Conservation (phyloP, 176 grass and related monocot genomes). For the Bothriochloa decipiens region DNA sequence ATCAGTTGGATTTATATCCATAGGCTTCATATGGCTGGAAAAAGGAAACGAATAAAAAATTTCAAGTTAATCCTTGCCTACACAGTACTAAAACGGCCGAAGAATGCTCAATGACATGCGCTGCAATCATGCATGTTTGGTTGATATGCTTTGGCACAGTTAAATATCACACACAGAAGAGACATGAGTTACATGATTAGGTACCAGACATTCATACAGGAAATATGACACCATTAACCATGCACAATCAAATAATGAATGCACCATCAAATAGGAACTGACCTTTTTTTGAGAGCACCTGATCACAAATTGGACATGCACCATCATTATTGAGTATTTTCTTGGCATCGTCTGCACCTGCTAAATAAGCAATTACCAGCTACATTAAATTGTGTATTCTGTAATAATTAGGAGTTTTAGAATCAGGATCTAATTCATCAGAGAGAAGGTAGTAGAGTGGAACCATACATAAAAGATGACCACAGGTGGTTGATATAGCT, state of each 20-base stretch:
- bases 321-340: conserved; percentile 86
- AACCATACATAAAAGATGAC: conserved; percentile 86
- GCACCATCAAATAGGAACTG: neutral
- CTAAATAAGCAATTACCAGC: conserved; percentile 29
- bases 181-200: conserved; percentile 4
- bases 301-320: conserved; percentile 88
- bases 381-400: conserved; percentile 28
- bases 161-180: neutral
- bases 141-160: neutral
- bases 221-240: conserved; percentile 4
- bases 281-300: conserved; percentile 97
- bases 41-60: conserved; percentile 39
- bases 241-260: conserved; percentile 28
- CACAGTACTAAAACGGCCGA: conserved; percentile 3
- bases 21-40: conserved; percentile 72
- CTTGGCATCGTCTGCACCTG: conserved; percentile 84
- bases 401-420: conserved; percentile 17
- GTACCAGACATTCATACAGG: neutral
- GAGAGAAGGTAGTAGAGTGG: conserved; percentile 20
- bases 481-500: conserved; percentile 82
- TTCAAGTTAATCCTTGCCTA: conserved; percentile 25
- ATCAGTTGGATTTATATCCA: conserved; percentile 80
- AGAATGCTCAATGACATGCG: neutral
- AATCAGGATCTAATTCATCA: neutral
- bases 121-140: neutral